phyloP scores from a whole-genome alignment of 495 filamentous ascomycete genomes.

The Penicillium coffeae region DNA sequence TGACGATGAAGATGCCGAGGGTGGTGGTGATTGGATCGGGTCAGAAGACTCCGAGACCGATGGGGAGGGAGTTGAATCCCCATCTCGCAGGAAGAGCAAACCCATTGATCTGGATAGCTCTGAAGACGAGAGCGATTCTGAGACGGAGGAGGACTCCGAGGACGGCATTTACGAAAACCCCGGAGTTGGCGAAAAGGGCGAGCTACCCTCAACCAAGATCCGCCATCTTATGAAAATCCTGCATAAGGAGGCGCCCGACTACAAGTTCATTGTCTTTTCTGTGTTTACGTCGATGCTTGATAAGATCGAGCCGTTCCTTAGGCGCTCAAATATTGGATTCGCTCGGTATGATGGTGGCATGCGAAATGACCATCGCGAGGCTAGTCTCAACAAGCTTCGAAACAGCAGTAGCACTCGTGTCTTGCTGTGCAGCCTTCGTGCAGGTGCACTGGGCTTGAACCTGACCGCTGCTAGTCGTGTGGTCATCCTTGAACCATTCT shows the following conservation, averaged over 20 bases:
- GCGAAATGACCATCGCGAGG: conserved; percentile 90
- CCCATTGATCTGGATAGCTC: conserved; percentile 15
- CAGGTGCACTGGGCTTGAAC: conserved; percentile 89
- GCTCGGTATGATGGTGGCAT: conserved; percentile 94
- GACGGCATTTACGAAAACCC: conserved; percentile 41
- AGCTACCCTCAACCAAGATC: conserved; percentile 83
- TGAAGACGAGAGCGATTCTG: conserved; percentile 17
- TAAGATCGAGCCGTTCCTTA: conserved; percentile 88
- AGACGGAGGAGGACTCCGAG: conserved; percentile 19
- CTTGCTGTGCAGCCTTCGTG: conserved; percentile 87
- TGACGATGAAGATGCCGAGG: conserved; percentile 83
- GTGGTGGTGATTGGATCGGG: conserved; percentile 71
- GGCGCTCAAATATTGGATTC: conserved; percentile 64
- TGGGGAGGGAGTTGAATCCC: conserved; percentile 40
- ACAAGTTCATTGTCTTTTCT: conserved; percentile 98
- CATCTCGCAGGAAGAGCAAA: conserved; percentile 21
- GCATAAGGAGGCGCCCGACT: conserved; percentile 63
- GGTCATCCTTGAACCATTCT: conserved; percentile 94
- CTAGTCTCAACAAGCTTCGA: conserved; percentile 69
- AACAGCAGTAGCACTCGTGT: conserved; percentile 70
- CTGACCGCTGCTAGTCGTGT: conserved; percentile 90
- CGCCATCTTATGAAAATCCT: conserved; percentile 77
- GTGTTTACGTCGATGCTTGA: conserved; percentile 98
- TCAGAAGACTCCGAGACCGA: conserved; percentile 60
- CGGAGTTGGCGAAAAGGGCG: conserved; percentile 45